Conservation (phyloP, 495 filamentous ascomycete species). For the Penicillium cataractarum region DNA sequence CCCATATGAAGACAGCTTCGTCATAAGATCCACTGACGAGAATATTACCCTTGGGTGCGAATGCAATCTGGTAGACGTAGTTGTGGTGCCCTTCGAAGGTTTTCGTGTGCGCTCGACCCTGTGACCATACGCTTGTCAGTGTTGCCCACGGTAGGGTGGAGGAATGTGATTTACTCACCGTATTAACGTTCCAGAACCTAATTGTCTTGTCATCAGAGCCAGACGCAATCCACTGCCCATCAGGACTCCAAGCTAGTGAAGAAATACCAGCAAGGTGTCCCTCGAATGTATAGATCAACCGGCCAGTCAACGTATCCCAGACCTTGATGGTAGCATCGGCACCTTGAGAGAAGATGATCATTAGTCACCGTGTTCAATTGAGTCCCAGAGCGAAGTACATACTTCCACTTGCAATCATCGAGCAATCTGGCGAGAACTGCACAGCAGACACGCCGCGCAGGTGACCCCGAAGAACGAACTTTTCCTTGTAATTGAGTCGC, state of each 20-base stretch:
- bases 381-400: conserved; percentile 28
- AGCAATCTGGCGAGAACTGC: conserved; percentile 85
- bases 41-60: conserved; percentile 95
- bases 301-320: conserved; percentile 81
- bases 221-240: conserved; percentile 81
- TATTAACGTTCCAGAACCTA: conserved; percentile 84
- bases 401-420: conserved; percentile 88
- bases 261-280: conserved; percentile 92
- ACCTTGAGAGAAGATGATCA: conserved; percentile 46
- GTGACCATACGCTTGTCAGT: conserved; percentile 5
- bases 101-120: conserved; percentile 63
- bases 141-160: conserved; percentile 14
- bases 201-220: conserved; percentile 97
- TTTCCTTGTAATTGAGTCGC: conserved; percentile 59
- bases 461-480: conserved; percentile 74
- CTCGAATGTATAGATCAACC: conserved; percentile 82
- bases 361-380: not conserved
- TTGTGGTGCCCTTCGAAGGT: conserved; percentile 89
- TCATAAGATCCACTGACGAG: conserved; percentile 94
- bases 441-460: conserved; percentile 79
- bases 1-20: conserved; percentile 96
- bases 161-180: conserved; percentile 48
- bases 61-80: conserved; percentile 91
- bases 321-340: conserved; percentile 89
- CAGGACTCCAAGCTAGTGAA: conserved; percentile 87